Conservation (phyloP, 176 grass and related monocot species). For the Ensete glaucum region DNA sequence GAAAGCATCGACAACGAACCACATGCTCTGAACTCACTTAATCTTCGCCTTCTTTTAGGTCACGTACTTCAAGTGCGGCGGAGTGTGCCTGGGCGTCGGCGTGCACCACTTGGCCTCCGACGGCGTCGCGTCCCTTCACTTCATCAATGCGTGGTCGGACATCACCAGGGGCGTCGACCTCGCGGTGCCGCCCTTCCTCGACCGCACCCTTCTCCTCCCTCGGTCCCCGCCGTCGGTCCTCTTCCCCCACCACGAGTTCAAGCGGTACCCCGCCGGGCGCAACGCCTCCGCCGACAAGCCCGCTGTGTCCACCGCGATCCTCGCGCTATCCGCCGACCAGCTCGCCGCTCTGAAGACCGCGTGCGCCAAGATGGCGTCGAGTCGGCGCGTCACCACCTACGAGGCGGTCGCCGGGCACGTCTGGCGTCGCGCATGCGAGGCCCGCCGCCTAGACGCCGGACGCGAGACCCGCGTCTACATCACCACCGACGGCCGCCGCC, state of each 20-base stretch:
- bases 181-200: conserved; percentile 43
- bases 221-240: conserved; percentile 44
- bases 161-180: conserved; percentile 45
- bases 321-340: conserved; percentile 46
- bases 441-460: conserved; percentile 51
- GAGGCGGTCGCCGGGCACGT: conserved; percentile 55
- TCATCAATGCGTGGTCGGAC: conserved; percentile 84
- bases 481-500: conserved; percentile 52
- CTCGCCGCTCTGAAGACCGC: conserved; percentile 25
- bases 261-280: conserved; percentile 35
- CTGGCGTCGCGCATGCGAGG: conserved; percentile 65
- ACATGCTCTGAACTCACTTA: too few relatives aligned
- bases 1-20: too few relatives aligned
- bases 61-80: conserved; percentile 59
- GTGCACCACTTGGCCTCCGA: conserved; percentile 73
- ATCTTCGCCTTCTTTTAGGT: too few relatives aligned
- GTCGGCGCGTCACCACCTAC: conserved; percentile 36
- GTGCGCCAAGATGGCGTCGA: conserved; percentile 16
- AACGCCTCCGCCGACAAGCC: not conserved
- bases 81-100: conserved; percentile 61
- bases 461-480: conserved; percentile 47
- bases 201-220: conserved; percentile 55
- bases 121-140: conserved; percentile 59
- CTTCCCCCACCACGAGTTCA: conserved; percentile 77
- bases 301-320: conserved; percentile 22